These are phyloP conservation scores for Russula foetens DNA, from an alignment of 768 basidiomycete genomes.

Conservation along the genomic window DNA sequence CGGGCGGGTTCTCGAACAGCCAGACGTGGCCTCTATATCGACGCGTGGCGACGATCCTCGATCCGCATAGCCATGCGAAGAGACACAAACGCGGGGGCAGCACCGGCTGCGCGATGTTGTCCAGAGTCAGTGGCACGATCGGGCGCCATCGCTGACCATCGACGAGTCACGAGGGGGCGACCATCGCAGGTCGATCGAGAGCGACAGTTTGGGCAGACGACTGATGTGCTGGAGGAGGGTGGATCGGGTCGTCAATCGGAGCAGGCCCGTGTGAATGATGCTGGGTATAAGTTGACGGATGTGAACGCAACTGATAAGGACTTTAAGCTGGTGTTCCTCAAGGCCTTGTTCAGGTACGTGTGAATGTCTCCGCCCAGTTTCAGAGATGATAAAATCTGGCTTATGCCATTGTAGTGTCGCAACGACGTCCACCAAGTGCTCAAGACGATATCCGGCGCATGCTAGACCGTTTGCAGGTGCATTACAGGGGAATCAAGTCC, in stretches of 20 bases:
- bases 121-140: slow-evolving; percentile 43
- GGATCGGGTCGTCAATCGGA: not conserved
- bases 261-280: not conserved
- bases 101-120: slow-evolving; percentile 55
- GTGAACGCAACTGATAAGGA: slow-evolving; percentile 45
- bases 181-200: slow-evolving; percentile 30
- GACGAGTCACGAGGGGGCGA: slow-evolving; percentile 43
- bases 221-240: slow-evolving; percentile 35
- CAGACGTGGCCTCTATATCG: slow-evolving; percentile 59
- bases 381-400: not conserved
- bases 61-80: slow-evolving; percentile 52
- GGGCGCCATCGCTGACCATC: slow-evolving; percentile 66
- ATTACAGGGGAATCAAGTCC: slow-evolving; percentile 81
- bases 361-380: not conserved
- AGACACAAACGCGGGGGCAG: slow-evolving; percentile 73
- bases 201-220: slow-evolving; percentile 44
- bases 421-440: slow-evolving; percentile 87
- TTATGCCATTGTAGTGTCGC: slow-evolving; percentile 53
- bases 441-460: slow-evolving; percentile 82
- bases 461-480: slow-evolving; percentile 90
- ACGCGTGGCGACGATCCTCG: slow-evolving; percentile 69
- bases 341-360: slow-evolving; percentile 85
- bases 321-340: slow-evolving; percentile 91
- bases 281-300: slow-evolving; percentile 5
- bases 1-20: slow-evolving; percentile 29